These are phyloP conservation scores for Sporothrix pseudoabietina DNA, from an alignment of 2,329 filamentous ascomycete species.

Conservation along the genomic window DNA sequence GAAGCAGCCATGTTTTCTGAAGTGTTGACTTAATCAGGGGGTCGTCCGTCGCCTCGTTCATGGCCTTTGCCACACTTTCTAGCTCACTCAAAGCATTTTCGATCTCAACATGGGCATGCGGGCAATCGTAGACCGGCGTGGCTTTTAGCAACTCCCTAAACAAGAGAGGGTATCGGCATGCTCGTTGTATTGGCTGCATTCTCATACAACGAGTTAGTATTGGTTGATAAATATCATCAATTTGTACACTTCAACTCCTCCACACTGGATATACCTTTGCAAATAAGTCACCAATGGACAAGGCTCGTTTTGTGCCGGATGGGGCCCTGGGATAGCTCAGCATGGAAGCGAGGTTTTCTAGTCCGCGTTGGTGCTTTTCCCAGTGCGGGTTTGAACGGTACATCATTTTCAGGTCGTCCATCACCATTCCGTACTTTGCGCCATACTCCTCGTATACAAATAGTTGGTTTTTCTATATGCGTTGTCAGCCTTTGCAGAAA, in stretches of 20 bases:
- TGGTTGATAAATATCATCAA: not conserved
- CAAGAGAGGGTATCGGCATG: slow-evolving; percentile 87
- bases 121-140: slow-evolving; percentile 83
- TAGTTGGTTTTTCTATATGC: slow-evolving; percentile 71
- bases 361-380: slow-evolving; percentile 78
- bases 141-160: slow-evolving; percentile 81
- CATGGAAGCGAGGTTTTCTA: slow-evolving; percentile 79
- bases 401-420: slow-evolving; percentile 71
- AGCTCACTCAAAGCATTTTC: slow-evolving; percentile 71
- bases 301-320: slow-evolving; percentile 68
- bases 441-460: slow-evolving; percentile 90
- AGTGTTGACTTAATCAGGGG: slow-evolving; percentile 68
- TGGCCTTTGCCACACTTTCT: slow-evolving; percentile 72
- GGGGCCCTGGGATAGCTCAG: slow-evolving; percentile 69
- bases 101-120: slow-evolving; percentile 77
- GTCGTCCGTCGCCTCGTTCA: slow-evolving; percentile 84
- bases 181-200: slow-evolving; percentile 81
- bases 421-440: slow-evolving; percentile 83
- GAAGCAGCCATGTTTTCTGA: slow-evolving; percentile 81
- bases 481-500: slow-evolving; percentile 13
- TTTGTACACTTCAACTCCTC: not conserved
- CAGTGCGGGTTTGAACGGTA: slow-evolving; percentile 71
- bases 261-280: slow-evolving; percentile 68
- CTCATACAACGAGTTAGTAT: not conserved
- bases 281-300: slow-evolving; percentile 82